These are phyloP conservation scores for Lentinula sp. DNA, from an alignment of 768 basidiomycete species.

Conservation along the genomic window DNA sequence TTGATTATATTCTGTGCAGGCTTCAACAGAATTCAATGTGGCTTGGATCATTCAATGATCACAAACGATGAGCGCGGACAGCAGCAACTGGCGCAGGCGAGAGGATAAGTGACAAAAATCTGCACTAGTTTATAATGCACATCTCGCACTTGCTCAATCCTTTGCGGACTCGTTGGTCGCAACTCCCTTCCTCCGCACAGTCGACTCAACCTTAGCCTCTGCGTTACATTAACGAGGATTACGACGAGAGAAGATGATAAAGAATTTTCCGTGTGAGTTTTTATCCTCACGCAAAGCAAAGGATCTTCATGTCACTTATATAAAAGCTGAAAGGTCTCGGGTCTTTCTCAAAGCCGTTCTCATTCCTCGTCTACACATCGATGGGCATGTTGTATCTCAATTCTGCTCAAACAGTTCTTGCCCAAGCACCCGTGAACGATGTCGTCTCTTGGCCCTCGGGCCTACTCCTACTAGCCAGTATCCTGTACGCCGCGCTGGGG, in stretches of 20 bases:
- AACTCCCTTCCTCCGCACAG: too few species aligned
- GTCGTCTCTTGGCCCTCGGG: slow-evolving; percentile 22
- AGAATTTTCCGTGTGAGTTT: not conserved
- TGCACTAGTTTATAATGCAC: not conserved
- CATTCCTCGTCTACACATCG: not conserved
- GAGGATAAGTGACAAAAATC: not conserved
- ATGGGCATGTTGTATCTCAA: not conserved
- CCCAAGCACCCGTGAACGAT: slow-evolving; percentile 24
- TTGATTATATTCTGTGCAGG: not conserved
- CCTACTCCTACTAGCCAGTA: slow-evolving; percentile 20
- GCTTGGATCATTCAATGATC: not conserved
- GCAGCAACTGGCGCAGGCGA: not conserved
- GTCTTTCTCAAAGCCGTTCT: not conserved
- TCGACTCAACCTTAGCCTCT: not conserved
- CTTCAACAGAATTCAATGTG: not conserved
- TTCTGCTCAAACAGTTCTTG: slow-evolving; percentile 8
- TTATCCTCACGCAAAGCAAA: too few species aligned
- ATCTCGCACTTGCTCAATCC: not conserved
- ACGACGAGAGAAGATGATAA: not conserved
- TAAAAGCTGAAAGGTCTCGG: not conserved
- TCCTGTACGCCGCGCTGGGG: slow-evolving; percentile 22
- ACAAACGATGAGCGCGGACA: not conserved
- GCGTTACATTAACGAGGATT: not conserved
- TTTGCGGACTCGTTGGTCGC: not conserved
- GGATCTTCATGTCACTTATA: not conserved